phyloP scores from a whole-genome alignment of 768 basidiomycete genomes.

The Trametes villosa region DNA sequence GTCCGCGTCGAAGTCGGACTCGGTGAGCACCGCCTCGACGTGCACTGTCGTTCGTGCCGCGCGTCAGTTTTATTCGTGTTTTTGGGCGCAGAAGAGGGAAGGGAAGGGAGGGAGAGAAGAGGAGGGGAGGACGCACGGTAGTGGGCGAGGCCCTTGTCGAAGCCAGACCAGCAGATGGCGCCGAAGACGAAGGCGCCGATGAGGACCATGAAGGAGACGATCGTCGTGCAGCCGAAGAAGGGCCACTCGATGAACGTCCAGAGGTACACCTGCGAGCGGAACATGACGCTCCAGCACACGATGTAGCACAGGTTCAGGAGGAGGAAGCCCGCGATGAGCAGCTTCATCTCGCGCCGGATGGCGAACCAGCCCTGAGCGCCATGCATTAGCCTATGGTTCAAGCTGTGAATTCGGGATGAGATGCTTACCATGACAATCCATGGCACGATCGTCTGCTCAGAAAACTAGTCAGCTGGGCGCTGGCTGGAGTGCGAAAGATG shows the following conservation, averaged over 20 bases:
- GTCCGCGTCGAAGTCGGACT: conserved; percentile 34
- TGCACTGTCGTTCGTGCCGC: conserved; percentile 14
- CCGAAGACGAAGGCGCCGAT: conserved; percentile 48
- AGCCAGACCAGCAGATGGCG: conserved; percentile 54
- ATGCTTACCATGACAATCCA: conserved; percentile 54
- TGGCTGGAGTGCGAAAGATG: conserved; percentile 18
- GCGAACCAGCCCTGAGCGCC: conserved; percentile 54
- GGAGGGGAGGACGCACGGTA: conserved; percentile 48
- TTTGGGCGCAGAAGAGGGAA: background rate
- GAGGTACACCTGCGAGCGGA: conserved; percentile 34
- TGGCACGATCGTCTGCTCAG: conserved; percentile 48
- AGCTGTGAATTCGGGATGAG: background rate
- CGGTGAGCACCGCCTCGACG: conserved; percentile 28
- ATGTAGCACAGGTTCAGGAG: conserved; percentile 43
- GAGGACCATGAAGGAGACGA: conserved; percentile 44
- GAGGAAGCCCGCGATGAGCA: conserved; percentile 49
- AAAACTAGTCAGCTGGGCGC: background rate
- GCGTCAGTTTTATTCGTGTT: background rate
- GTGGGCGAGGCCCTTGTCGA: conserved; percentile 56
- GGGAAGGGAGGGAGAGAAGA: background rate
- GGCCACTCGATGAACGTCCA: conserved; percentile 48
- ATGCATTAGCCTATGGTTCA: background rate
- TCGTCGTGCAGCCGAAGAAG: conserved; percentile 50
- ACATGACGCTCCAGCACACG: conserved; percentile 30
- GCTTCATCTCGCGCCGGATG: conserved; percentile 50